Base-by-base conservation (phyloP, 805 yeast genomes). In the Hanseniaspora clermontiae region DNA sequence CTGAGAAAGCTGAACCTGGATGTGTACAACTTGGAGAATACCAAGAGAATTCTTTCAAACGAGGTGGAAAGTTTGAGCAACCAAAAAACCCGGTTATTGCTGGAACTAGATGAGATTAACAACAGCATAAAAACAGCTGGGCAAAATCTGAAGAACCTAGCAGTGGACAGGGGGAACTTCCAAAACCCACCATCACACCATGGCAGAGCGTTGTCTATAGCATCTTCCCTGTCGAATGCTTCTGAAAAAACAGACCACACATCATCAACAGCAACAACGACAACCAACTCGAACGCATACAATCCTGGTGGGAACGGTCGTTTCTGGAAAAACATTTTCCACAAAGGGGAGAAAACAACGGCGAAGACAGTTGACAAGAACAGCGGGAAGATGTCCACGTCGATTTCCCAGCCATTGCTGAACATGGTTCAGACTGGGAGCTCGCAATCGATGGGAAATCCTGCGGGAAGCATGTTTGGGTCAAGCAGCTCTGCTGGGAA, bases 51-150 rank as follows among this genome's bases (percentile, higher is more conserved):
- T 6, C 60, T 83, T 38, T 57, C 70, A 20, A 71, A 69, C 45
- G 88, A 84, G 42, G 73, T 84, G 14, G 76, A 73, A 49, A 75
- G 70, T 19, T 69, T 88, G 59, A 74, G 69, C 34, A 59, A 62
- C 0, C 75, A 76, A 49, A 82, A 77, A 67, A 72, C 70, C 37
- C 66, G 69, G 17, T 67, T 87, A 52, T 69, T 68, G 49, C 59
- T 61, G 17, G 87, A 82, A 55, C 68, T 82, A 31, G 61, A 65
- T 7, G 63, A 61, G 4, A 61, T 77, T 46, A 52, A 52, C 17
- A 46, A 7, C n/a, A 43, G 57, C 63, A 19, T 59, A 58, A 17
- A 61, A 64, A 53, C 58, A 65, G 24, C 68, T 63, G 50, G 59
- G 15, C 29, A 32, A 1, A 17, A n/a, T 14, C 14, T 46, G 49